These are phyloP conservation scores for Aspergillus glaucus DNA, from an alignment of 2,329 filamentous ascomycete genomes.

Conservation along the genomic window DNA sequence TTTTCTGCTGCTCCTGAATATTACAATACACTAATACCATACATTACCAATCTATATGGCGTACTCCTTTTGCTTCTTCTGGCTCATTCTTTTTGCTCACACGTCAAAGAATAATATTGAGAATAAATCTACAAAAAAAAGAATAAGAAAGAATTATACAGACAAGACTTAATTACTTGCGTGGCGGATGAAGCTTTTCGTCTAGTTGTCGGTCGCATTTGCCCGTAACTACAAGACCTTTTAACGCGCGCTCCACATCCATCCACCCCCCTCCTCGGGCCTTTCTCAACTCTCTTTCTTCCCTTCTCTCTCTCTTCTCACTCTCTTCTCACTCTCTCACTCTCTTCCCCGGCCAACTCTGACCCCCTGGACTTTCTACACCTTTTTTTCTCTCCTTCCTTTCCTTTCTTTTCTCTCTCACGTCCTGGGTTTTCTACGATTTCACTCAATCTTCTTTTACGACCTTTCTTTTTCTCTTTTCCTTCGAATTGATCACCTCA, in stretches of 20 bases:
- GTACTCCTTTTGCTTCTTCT: too few species aligned
- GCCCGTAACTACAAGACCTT: too few species aligned
- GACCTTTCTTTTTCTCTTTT: slow-evolving; percentile 5
- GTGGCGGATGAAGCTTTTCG: too few species aligned
- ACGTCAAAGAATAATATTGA: too few species aligned
- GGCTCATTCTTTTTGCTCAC: too few species aligned
- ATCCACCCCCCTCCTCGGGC: slow-evolving; percentile 8
- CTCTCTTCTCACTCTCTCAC: slow-evolving; percentile 4
- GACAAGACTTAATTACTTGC: too few species aligned
- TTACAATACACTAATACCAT: neutral
- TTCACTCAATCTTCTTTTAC: slow-evolving; percentile 30
- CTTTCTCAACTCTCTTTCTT: slow-evolving; percentile 1
- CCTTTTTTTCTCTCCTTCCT: slow-evolving; percentile 7
- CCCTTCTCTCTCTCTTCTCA: neutral
- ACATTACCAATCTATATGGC: too few species aligned
- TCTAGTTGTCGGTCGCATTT: too few species aligned
- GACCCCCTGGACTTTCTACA: slow-evolving; percentile 6
- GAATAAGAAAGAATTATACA: too few species aligned
- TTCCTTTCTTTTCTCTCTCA: slow-evolving; percentile 5
- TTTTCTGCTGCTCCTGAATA: neutral
- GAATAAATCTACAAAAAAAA: too few species aligned
- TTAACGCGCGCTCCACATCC: slow-evolving; percentile 18
- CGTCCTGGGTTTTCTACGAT: slow-evolving; percentile 15
- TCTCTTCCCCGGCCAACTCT: slow-evolving; percentile 1
- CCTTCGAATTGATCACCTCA: slow-evolving; percentile 16